phyloP scores from a whole-genome alignment of 2,329 filamentous ascomycete genomes.

The Coniochaeta sp. region DNA sequence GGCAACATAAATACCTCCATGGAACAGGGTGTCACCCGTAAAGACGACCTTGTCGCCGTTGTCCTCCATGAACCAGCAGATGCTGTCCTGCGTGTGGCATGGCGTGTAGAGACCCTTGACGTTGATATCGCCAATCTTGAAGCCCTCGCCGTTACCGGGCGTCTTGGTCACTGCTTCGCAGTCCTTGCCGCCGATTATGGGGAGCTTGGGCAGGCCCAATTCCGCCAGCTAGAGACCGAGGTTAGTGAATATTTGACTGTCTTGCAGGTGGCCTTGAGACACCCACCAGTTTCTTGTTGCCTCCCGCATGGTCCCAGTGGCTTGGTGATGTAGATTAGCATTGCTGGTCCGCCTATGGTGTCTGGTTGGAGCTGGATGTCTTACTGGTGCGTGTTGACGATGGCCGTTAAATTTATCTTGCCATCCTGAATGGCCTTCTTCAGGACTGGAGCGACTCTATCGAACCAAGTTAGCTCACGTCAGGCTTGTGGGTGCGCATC shows the following conservation, averaged over 20 bases:
- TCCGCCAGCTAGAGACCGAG: conserved; percentile 22
- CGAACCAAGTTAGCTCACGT: neutral
- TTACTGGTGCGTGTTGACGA: conserved; percentile 97
- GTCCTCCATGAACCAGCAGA: conserved; percentile 90
- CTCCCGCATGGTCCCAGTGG: conserved; percentile 90
- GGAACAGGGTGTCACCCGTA: conserved; percentile 93
- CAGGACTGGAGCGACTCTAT: conserved; percentile 54
- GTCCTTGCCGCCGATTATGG: conserved; percentile 81
- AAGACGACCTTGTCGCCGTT: conserved; percentile 71
- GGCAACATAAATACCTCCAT: too few species aligned
- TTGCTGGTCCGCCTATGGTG: neutral
- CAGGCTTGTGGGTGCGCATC: conserved; percentile 4
- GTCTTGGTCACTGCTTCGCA: conserved; percentile 74
- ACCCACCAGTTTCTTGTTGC: conserved; percentile 72
- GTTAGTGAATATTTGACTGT: neutral
- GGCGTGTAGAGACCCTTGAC: conserved; percentile 90
- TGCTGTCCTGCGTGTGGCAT: conserved; percentile 97
- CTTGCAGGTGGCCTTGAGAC: neutral
- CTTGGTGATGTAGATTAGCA: conserved; percentile 34
- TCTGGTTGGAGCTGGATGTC: conserved; percentile 22
- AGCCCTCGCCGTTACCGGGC: conserved; percentile 66
- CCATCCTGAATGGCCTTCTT: conserved; percentile 65
- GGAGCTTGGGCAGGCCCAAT: conserved; percentile 52
- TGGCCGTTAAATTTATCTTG: conserved; percentile 74
- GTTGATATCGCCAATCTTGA: conserved; percentile 75